phyloP scores from a whole-genome alignment of 2,329 filamentous ascomycete species.

The Colletotrichum sp. region DNA sequence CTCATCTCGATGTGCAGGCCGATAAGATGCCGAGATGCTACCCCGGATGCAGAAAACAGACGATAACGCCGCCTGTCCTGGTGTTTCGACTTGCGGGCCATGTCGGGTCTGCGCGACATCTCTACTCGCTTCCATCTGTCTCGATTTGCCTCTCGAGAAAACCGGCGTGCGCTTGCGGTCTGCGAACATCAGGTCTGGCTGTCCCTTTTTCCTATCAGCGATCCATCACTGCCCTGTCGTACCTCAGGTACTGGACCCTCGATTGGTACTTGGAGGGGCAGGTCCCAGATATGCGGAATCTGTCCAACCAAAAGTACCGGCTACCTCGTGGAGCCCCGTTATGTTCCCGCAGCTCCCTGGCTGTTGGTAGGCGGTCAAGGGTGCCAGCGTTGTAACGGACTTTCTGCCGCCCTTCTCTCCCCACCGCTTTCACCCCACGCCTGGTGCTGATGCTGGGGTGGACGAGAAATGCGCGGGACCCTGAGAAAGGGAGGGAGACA shows the following conservation, averaged over 20 bases:
- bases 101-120: neutral
- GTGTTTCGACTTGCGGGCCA: neutral
- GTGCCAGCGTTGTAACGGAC: neutral
- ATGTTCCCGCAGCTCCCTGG: conserved; percentile 13
- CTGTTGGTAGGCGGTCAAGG: conserved; percentile 8
- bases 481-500: conserved; percentile 2
- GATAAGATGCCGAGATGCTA: conserved; percentile 17
- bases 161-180: neutral
- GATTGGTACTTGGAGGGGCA: neutral
- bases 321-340: neutral
- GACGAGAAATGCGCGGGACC: conserved; percentile 15
- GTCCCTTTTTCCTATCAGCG: neutral
- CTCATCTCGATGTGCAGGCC: neutral
- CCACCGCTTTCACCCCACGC: conserved; percentile 21
- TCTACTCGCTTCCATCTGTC: neutral
- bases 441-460: conserved; percentile 18
- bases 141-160: neutral
- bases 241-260: neutral
- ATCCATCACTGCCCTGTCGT: neutral
- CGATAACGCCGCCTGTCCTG: neutral
- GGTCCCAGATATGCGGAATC: neutral
- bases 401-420: conserved; percentile 15
- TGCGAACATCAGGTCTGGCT: neutral
- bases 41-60: neutral
- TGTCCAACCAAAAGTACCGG: neutral